Evolutionary conservation across 2,329 filamentous ascomycete genomes (phyloP).

Genomic region (Penicillium sp.): DNA sequence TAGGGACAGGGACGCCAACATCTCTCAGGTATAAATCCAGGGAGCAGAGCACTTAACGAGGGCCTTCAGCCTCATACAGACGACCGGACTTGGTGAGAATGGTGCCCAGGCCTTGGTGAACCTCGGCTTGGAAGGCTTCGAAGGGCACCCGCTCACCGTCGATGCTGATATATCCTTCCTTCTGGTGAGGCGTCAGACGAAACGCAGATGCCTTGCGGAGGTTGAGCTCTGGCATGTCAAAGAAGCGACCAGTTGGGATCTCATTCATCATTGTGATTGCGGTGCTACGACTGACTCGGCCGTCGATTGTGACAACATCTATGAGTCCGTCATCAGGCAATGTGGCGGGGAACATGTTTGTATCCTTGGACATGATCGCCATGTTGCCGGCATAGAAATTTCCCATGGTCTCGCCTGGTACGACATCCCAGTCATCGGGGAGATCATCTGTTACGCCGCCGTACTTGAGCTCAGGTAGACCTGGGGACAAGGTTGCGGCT

Average conservation of each 20-base stretch:
- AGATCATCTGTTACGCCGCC: conserved; percentile 78
- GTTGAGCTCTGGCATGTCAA: conserved; percentile 74
- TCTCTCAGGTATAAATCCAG: neutral
- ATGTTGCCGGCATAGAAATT: conserved; percentile 97
- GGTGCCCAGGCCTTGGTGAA: conserved; percentile 79
- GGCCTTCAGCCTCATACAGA: conserved; percentile 65
- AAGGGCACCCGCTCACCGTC: conserved; percentile 89
- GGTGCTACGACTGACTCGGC: conserved; percentile 68
- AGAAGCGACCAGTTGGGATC: conserved; percentile 73
- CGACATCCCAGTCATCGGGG: conserved; percentile 73
- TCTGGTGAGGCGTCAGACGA: conserved; percentile 73
- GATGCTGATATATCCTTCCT: conserved; percentile 85
- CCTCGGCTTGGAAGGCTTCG: conserved; percentile 85
- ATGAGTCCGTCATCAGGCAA: conserved; percentile 81
- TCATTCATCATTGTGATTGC: conserved; percentile 70
- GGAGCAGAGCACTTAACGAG: conserved; percentile 19
- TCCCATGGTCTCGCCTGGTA: conserved; percentile 75
- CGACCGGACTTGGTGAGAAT: conserved; percentile 76
- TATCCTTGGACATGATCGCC: conserved; percentile 84
- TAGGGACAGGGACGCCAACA: conserved; percentile 4
- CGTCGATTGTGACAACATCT: conserved; percentile 80
- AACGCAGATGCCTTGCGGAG: conserved; percentile 89
- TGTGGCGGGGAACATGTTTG: conserved; percentile 80
- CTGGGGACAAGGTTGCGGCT: conserved; percentile 48
- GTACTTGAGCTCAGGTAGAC: conserved; percentile 73